Percentiles rank a stretch among this genome's conserved stretches.
Conservation (phyloP, 2,329 filamentous ascomycete species). For the Penicillium corylophilum region DNA sequence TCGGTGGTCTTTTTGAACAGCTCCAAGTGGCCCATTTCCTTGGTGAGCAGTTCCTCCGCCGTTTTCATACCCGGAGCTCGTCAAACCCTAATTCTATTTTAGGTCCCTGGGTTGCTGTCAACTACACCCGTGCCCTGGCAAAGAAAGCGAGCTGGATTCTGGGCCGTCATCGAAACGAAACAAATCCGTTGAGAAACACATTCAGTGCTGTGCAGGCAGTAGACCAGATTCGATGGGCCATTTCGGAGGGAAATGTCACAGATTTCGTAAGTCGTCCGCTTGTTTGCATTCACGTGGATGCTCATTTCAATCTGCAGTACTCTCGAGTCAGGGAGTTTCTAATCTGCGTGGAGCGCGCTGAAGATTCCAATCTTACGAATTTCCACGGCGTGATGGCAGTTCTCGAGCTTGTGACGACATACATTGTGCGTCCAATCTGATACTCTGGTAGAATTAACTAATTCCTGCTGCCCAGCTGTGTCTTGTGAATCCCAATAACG, state of each 20-base stretch:
- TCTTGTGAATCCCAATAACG: conserved; percentile 8
- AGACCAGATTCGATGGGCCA: not conserved
- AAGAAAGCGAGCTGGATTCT: not conserved
- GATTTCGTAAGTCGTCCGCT: not conserved
- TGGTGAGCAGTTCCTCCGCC: not conserved
- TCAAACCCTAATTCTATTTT: not conserved
- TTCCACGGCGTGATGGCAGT: conserved; percentile 13
- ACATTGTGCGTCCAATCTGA: conserved; percentile 4
- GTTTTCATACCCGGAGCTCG: not conserved
- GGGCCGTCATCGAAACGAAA: not conserved
- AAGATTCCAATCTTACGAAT: not conserved
- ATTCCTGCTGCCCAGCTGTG: conserved; percentile 5
- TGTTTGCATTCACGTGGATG: not conserved
- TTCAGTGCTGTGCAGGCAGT: not conserved
- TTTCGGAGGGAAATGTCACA: not conserved
- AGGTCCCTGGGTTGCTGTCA: conserved; percentile 1
- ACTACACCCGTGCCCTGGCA: not conserved
- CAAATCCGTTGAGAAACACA: not conserved
- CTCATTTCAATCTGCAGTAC: conserved; percentile 1
- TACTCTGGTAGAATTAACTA: not conserved
- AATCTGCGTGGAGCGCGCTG: not conserved
- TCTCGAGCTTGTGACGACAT: conserved; percentile 11
- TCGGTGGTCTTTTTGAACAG: conserved; percentile 7
- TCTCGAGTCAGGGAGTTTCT: not conserved
- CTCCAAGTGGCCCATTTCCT: conserved; percentile 10